Percentiles rank a stretch among this genome's conserved stretches.
Evolutionary conservation across 2,329 filamentous ascomycete species (phyloP).

Genomic region (Fusarium redolens): DNA sequence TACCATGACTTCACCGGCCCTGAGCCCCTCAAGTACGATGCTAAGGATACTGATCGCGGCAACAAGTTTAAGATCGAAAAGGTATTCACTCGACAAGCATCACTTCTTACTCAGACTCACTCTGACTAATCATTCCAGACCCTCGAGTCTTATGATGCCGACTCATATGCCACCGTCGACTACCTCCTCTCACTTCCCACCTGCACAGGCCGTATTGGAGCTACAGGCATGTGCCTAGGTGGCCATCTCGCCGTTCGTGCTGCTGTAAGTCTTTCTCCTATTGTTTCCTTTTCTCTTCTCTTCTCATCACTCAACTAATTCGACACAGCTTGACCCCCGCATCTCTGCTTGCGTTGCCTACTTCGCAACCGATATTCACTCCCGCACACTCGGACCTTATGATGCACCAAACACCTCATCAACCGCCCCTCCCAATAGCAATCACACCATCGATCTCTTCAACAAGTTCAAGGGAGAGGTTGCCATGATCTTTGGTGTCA

Average conservation of each 20-base stretch:
- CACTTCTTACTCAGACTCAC: background rate
- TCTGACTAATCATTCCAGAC: constrained; percentile 61
- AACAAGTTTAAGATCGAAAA: constrained; percentile 89
- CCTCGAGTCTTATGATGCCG: constrained; percentile 86
- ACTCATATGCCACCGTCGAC: constrained; percentile 75
- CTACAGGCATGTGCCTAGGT: constrained; percentile 92
- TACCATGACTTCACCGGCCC: constrained; percentile 95
- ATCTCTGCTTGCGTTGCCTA: constrained; percentile 84
- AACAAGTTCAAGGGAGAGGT: constrained; percentile 82
- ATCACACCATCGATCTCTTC: constrained; percentile 66
- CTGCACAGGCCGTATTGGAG: constrained; percentile 83
- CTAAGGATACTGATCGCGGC: constrained; percentile 85
- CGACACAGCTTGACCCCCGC: constrained; percentile 73
- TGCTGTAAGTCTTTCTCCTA: constrained; percentile 54
- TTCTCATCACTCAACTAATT: background rate
- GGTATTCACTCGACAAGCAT: constrained; percentile 53
- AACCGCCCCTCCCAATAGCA: constrained; percentile 52
- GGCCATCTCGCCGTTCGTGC: constrained; percentile 81
- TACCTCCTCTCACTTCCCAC: constrained; percentile 76
- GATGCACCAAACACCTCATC: constrained; percentile 59
- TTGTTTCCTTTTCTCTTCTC: background rate
- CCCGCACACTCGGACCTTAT: constrained; percentile 75
- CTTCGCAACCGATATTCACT: constrained; percentile 93
- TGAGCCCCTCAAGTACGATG: constrained; percentile 86
- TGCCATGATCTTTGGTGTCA: constrained; percentile 90